phyloP scores from a whole-genome alignment of 1,284 basidiomycete species.

The Leccinum idahoense region DNA sequence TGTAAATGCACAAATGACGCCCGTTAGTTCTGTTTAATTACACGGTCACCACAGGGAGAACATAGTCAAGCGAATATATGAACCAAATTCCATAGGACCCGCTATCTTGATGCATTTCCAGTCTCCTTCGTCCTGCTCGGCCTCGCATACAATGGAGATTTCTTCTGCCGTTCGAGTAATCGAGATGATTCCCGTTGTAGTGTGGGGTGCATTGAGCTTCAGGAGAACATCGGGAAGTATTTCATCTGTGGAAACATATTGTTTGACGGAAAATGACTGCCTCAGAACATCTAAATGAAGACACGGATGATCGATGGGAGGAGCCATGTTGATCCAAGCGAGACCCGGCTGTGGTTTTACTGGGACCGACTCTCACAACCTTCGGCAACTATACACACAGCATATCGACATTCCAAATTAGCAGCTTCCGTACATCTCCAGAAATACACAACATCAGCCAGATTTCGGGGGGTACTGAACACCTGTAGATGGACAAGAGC shows the following conservation, averaged over 20 bases:
- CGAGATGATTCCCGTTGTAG: conserved; percentile 42
- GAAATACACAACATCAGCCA: conserved; percentile 26
- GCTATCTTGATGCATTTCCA: conserved; percentile 61
- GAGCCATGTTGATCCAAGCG: conserved; percentile 39
- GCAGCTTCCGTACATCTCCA: not conserved
- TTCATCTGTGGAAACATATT: conserved; percentile 29
- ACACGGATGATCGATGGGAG: conserved; percentile 41
- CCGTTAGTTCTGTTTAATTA: conserved; percentile 45
- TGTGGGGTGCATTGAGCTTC: conserved; percentile 17
- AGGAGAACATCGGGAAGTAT: conserved; percentile 30
- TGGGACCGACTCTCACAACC: not conserved
- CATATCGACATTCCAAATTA: not conserved
- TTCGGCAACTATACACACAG: not conserved
- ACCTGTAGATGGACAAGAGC: conserved; percentile 47
- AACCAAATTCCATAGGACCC: conserved; percentile 66
- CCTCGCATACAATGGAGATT: conserved; percentile 53
- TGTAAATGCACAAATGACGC: conserved; percentile 53
- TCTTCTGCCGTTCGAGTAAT: conserved; percentile 59
- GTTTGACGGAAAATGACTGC: conserved; percentile 56
- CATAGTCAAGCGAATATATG: conserved; percentile 13
- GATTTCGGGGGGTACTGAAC: conserved; percentile 62
- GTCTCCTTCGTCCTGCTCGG: conserved; percentile 33
- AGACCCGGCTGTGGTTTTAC: not conserved
- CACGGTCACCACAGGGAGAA: conserved; percentile 2
- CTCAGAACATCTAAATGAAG: conserved; percentile 50